Base-by-base conservation (phyloP, 495 filamentous ascomycete species). In the Penicillium angulare region DNA sequence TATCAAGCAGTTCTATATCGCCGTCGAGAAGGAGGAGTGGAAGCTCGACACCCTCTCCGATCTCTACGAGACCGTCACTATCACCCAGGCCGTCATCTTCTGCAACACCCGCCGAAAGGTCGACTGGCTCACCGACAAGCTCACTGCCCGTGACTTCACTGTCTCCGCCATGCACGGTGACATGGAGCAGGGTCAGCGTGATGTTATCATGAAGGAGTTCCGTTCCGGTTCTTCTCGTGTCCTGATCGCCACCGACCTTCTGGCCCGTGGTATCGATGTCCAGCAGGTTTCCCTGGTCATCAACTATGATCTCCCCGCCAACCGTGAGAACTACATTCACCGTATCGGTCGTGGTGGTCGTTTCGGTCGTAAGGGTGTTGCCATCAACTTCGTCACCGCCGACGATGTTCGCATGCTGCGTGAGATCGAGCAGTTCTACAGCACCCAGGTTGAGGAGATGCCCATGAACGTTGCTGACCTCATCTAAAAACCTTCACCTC, bases 251-350 rank as follows among this genome's bases (percentile, higher is more conserved):
- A 98, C 93, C 60, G 93, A 98, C 71, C 82, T 98, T 47, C 81
- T 93, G 78, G 93, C 93, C 60, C 91, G 93, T 80, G 93, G 93
- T 84, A 98, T 98, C 75, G 93, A 98, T 74, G 93, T 98, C 55
- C 93, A 98, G 78, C 93, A 98, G 75, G 93, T 98, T 45, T 96
- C 92, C 53, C 81, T 98, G 66, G 93, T 98, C 76, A 98, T 98
- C 83, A 98, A 98, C 83, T 98, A 98, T 77, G 93, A 98, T 72
- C 80, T 98, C 15, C 93, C 93, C 47, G 88, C 89, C 73, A 98
- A 98, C 80, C 90, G 93, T 67, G 93, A 98, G 79, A 98, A 98
- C 82, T 98, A 98, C 86, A 98, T 98, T 75, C 93, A 98, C 78
- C 86, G 93, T 62, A 98, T 98, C 67, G 93, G 93, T 80, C 91